phyloP scores from a whole-genome alignment of 306 rosid genomes.

The Vigna angularis region DNA sequence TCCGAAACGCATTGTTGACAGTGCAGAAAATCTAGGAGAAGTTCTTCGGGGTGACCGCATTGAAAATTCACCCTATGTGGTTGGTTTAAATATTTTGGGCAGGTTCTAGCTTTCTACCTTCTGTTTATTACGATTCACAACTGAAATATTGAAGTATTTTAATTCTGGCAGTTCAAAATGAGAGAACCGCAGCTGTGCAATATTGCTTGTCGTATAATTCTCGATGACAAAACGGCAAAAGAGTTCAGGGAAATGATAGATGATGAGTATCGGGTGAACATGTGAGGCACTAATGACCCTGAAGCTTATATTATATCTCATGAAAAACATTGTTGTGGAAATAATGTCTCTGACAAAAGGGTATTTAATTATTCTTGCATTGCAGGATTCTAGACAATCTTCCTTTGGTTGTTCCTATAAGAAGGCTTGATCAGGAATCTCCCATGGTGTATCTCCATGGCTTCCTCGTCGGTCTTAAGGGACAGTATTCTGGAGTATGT shows the following conservation, averaged over 20 bases:
- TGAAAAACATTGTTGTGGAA: constrained; percentile 9
- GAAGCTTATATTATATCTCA: not conserved
- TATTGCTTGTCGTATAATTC: constrained; percentile 36
- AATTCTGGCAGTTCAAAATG: constrained; percentile 39
- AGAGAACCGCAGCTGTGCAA: constrained; percentile 42
- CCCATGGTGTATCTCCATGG: constrained; percentile 39
- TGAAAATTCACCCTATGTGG: constrained; percentile 45
- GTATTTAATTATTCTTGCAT: constrained; percentile 26
- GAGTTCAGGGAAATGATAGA: constrained; percentile 41
- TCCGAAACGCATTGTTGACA: constrained; percentile 23
- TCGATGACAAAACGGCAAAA: not conserved
- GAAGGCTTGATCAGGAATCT: constrained; percentile 29
- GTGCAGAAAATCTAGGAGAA: constrained; percentile 42
- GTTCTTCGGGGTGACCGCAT: constrained; percentile 45
- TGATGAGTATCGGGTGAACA: constrained; percentile 43
- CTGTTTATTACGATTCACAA: not conserved
- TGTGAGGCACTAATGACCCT: constrained; percentile 38
- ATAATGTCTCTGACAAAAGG: constrained; percentile 10
- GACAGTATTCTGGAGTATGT: constrained; percentile 37
- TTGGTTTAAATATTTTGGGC: constrained; percentile 31
- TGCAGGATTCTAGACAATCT: constrained; percentile 46
- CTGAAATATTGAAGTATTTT: constrained; percentile 10
- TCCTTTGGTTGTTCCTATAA: constrained; percentile 42
- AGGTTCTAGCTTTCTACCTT: not conserved
- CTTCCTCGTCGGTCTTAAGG: constrained; percentile 38